Evolutionary conservation across 768 basidiomycete genomes (phyloP), one percentile per base, ranked within the genome.

Genomic region (Obba rivulosa): DNA sequence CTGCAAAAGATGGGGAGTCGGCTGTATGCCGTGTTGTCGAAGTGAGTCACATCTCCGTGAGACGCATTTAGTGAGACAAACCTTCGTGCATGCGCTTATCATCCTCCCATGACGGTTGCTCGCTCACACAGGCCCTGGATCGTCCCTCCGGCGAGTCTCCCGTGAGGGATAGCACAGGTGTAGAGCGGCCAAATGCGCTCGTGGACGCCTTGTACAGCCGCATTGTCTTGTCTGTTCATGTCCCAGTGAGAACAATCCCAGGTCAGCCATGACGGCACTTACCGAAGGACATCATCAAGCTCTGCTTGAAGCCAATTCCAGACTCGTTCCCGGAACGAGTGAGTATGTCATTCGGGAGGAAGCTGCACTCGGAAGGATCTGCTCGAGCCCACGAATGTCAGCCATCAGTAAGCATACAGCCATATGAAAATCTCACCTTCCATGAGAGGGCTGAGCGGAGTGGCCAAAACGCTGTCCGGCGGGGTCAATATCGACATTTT

Each of bases 261-360:
- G 9, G 20, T 7, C 9, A 24, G 5, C 1, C 2, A 36, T 13
- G 9, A 35, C n/a, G n/a, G 14, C 7, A 65, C 73, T 31, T 55
- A 87, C 88, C 86, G 51, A 91, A 81, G 1, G 88, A 91, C 50
- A 76, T 72, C 62, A 78, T 85, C 55, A 91, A 73, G 50, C 79
- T 81, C 55, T 88, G 87, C 64, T 76, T 86, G 24, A 74, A 70
- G 43, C 58, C 67, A 25, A 79, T 60, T 10, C 70, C 72, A 8
- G 72, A 71, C 51, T 74, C 75, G 41, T 59, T 60, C 17, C 50
- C 45, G 2, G 51, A 49, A 9, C 39, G 46, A 18, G 54, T 18
- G 22, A 52, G 46, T 8, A 41, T 41, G 39, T 55, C 58, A 8
- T 45, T 41, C 24, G 46, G 43, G 17, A 47, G 46, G 45, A 51